Evolutionary conservation across 2,329 filamentous ascomycete species (phyloP).

Genomic region (Hirsutella thompsonii): DNA sequence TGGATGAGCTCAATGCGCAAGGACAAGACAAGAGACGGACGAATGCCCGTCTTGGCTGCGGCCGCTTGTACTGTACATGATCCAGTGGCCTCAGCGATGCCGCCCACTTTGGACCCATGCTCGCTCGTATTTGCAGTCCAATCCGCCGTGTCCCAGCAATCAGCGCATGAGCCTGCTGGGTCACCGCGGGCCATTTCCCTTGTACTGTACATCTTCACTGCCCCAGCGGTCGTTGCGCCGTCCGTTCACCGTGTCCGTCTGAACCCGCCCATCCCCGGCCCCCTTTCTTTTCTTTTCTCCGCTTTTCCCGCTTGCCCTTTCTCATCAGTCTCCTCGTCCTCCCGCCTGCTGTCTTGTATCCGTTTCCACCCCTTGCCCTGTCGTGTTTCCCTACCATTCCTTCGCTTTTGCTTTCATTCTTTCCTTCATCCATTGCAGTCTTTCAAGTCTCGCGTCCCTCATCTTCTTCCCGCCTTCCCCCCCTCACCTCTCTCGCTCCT

Average conservation of each 20-base stretch:
- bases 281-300: conserved; percentile 5
- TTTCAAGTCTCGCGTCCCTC: conserved; percentile 9
- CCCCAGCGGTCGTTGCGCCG: background rate
- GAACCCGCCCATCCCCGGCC: conserved; percentile 1
- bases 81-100: too few species aligned
- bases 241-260: background rate
- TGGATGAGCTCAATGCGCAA: too few species aligned
- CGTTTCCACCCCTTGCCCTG: conserved; percentile 11
- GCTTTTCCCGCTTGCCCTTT: conserved; percentile 7
- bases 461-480: conserved; percentile 13
- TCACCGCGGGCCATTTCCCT: background rate
- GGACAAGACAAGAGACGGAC: too few species aligned
- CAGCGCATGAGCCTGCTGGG: too few species aligned
- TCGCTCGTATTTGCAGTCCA: too few species aligned
- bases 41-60: too few species aligned
- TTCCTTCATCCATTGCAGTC: conserved; percentile 8
- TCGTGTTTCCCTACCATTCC: conserved; percentile 19
- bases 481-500: conserved; percentile 8
- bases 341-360: conserved; percentile 3
- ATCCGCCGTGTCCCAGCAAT: too few species aligned
- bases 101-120: too few species aligned
- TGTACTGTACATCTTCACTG: background rate
- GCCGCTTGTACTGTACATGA: too few species aligned
- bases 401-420: conserved; percentile 13
- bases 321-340: conserved; percentile 6